Base-by-base conservation (phyloP, 305 asterid species). In the Euphrasia arctica region DNA sequence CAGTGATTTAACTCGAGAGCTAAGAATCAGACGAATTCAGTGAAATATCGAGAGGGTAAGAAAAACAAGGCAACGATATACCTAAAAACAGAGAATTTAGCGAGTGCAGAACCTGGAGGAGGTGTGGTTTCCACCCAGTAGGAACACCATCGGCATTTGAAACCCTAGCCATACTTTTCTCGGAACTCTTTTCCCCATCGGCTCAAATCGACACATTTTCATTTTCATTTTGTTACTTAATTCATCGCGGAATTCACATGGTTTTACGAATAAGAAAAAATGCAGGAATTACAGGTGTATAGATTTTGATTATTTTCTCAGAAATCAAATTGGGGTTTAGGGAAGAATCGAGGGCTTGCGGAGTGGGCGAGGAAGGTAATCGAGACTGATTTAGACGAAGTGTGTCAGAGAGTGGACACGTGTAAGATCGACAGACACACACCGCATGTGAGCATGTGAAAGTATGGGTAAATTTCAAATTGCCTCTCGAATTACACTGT, bases 71-170 rank as follows among this genome's bases (percentile, higher is more conserved):
- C 34, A 31, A 3, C 34, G 67, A 51, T 3, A 68, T 55, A 18
- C 12, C 4, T 45, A 54, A 52, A 25, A 64, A 59, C 55, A 8
- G 73, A 58, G 27, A 62, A 66, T 63, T 73, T 87, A 91, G 82
- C 98, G 96, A 76, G 98, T 80, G 72, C 95, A 89, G 78, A 91
- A 91, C 89, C 98, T 91, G 92, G 95, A 91, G 2, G 96, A 87
- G 67, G 98, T 91, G 90, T 91, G 98, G 72, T 89, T 91, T 65
- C 96, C 98, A 89, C 98, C 98, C 96, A 91, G 87, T 72, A 91
- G 75, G 81, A 91, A 87, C 72, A 71, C 89, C 78, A 81, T 82
- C 9, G 95, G 73, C 70, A 68, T 81, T 91, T 87, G 96, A 8
- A 56, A 73, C 54, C 97, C 90, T 67, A 92, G 75, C 89, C 81